phyloP scores from a whole-genome alignment of 257 asterid genomes.

The Rubia yunnanensis region DNA sequence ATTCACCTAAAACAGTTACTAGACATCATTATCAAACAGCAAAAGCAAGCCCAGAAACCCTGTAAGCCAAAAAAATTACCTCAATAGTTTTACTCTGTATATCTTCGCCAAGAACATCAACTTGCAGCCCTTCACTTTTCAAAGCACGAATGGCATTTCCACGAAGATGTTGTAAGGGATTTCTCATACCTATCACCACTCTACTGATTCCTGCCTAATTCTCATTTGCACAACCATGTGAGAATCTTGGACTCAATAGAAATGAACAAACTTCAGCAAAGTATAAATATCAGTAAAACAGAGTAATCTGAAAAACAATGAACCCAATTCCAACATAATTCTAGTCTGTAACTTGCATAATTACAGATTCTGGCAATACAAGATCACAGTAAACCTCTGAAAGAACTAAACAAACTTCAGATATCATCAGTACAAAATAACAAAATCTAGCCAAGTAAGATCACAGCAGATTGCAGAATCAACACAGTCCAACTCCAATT shows the following conservation, averaged over 20 bases:
- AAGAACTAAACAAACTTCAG: neutral
- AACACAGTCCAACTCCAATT: neutral
- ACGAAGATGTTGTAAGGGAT: conserved; percentile 86
- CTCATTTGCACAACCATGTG: conserved; percentile 19
- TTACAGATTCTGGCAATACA: neutral
- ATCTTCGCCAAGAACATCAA: conserved; percentile 89
- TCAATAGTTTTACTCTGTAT: conserved; percentile 59
- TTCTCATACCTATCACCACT: conserved; percentile 91
- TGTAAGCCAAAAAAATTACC: conserved; percentile 26
- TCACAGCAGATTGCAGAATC: neutral
- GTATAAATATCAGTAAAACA: neutral
- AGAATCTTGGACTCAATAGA: conserved; percentile 9
- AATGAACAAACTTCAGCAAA: neutral
- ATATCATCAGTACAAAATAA: neutral
- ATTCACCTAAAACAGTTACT: neutral
- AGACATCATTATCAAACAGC: neutral
- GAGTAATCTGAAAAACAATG: neutral
- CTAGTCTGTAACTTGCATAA: neutral
- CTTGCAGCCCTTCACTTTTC: conserved; percentile 71
- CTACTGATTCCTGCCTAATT: conserved; percentile 80
- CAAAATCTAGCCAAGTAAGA: neutral
- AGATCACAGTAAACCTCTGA: neutral
- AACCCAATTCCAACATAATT: neutral
- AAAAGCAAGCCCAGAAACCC: neutral
- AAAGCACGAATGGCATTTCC: conserved; percentile 80